phyloP scores from a whole-genome alignment of 1,139 yeast species.

The Taphrina confusa region DNA sequence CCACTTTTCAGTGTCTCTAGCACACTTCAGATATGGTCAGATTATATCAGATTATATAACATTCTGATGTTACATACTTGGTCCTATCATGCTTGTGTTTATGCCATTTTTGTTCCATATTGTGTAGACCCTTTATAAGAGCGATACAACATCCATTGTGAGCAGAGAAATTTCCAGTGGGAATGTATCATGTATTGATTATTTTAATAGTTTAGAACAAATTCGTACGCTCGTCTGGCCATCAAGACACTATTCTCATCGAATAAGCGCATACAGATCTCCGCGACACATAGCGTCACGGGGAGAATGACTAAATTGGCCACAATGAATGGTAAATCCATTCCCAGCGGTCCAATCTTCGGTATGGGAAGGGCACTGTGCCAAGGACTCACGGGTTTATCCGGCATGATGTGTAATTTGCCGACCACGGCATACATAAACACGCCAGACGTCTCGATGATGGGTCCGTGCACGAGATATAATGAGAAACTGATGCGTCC shows the following conservation, averaged over 20 bases:
- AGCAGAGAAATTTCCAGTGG: too few species aligned
- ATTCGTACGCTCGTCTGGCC: conserved; percentile 2
- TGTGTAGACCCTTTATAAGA: too few species aligned
- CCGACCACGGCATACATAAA: conserved; percentile 17
- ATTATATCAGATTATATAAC: too few species aligned
- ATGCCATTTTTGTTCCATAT: too few species aligned
- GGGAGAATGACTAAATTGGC: conserved; percentile 30
- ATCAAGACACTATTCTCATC: conserved; percentile 10
- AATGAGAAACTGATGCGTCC: conserved; percentile 27
- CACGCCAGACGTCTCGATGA: conserved; percentile 13
- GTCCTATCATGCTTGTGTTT: too few species aligned
- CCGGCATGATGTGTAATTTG: neutral
- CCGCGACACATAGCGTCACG: conserved; percentile 23
- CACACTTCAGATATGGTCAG: too few species aligned
- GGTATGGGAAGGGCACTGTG: conserved; percentile 7
- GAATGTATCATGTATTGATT: too few species aligned
- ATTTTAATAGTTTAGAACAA: neutral
- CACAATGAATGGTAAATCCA: conserved; percentile 17
- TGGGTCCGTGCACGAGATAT: conserved; percentile 31
- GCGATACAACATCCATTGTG: too few species aligned
- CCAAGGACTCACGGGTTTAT: conserved; percentile 3
- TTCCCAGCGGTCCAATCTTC: conserved; percentile 21
- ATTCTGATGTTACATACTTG: too few species aligned
- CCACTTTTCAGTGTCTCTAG: too few species aligned
- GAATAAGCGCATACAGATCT: conserved; percentile 13